A percentile compares a stretch with the other conserved stretches of the same genome.
Conservation (phyloP, 768 basidiomycete species). For the Suillus sp. region DNA sequence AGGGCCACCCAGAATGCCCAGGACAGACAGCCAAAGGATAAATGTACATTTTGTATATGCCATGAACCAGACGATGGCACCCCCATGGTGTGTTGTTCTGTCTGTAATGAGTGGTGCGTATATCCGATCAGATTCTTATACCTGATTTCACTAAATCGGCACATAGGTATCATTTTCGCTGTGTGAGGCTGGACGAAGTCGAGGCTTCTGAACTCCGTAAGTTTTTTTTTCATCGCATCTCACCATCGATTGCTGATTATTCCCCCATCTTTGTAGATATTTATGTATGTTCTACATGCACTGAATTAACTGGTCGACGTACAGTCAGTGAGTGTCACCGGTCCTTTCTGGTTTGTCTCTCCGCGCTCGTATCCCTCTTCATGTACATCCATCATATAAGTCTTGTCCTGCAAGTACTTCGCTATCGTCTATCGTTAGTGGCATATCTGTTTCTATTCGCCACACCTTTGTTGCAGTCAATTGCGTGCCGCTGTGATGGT, state of each 20-base stretch:
- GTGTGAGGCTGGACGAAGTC: slow-evolving; percentile 60
- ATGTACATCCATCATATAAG: slow-evolving; percentile 41
- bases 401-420: slow-evolving; percentile 40
- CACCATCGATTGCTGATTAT: slow-evolving; percentile 19
- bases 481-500: slow-evolving; percentile 30
- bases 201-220: slow-evolving; percentile 80
- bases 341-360: slow-evolving; percentile 28
- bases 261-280: slow-evolving; percentile 45
- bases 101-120: slow-evolving; percentile 72
- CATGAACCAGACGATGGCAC: slow-evolving; percentile 71
- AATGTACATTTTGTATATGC: slow-evolving; percentile 59
- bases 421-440: slow-evolving; percentile 36
- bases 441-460: slow-evolving; percentile 30
- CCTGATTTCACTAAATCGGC: slow-evolving; percentile 7
- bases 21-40: slow-evolving; percentile 25
- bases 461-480: slow-evolving; percentile 38
- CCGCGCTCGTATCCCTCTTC: slow-evolving; percentile 24
- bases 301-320: slow-evolving; percentile 59
- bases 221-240: slow-evolving; percentile 34
- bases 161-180: slow-evolving; percentile 82
- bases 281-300: slow-evolving; percentile 60
- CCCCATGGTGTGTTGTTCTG: slow-evolving; percentile 77
- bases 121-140: slow-evolving; percentile 1
- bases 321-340: slow-evolving; percentile 76
- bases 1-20: slow-evolving; percentile 23